Evolutionary conservation across 345 rosid species (phyloP).

Genomic region (Gossypium turneri): DNA sequence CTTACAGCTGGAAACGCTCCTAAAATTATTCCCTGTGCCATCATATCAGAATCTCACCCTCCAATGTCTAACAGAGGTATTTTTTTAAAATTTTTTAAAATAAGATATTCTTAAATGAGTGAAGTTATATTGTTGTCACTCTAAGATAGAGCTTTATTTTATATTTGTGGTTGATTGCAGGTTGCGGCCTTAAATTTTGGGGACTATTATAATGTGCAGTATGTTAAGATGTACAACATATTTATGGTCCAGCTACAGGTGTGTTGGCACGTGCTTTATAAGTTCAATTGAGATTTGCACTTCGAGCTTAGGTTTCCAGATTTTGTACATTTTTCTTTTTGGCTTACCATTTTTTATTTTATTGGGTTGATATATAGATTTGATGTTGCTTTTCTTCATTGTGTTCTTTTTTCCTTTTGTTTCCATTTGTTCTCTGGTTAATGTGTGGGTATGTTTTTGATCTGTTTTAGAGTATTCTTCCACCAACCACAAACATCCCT

Average conservation of each 20-base stretch:
- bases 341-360: background rate
- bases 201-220: constrained; percentile 73
- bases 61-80: constrained; percentile 96
- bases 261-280: constrained; percentile 13
- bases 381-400: background rate
- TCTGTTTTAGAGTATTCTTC: constrained; percentile 59
- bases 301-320: background rate
- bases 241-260: constrained; percentile 93
- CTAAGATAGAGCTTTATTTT: background rate
- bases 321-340: background rate
- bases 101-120: background rate
- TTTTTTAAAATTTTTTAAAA: background rate
- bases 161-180: constrained; percentile 35
- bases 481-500: constrained; percentile 75
- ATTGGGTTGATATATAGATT: background rate
- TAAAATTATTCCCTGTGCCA: constrained; percentile 76
- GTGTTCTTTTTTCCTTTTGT: background rate
- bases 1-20: constrained; percentile 86
- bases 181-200: constrained; percentile 91
- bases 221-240: constrained; percentile 70
- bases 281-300: background rate
- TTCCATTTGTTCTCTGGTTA: background rate
- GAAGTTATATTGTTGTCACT: constrained; percentile 7
- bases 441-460: constrained; percentile 13
- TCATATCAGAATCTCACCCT: constrained; percentile 89